phyloP scores from a whole-genome alignment of 441 rosid genomes.

The Croton setiger region DNA sequence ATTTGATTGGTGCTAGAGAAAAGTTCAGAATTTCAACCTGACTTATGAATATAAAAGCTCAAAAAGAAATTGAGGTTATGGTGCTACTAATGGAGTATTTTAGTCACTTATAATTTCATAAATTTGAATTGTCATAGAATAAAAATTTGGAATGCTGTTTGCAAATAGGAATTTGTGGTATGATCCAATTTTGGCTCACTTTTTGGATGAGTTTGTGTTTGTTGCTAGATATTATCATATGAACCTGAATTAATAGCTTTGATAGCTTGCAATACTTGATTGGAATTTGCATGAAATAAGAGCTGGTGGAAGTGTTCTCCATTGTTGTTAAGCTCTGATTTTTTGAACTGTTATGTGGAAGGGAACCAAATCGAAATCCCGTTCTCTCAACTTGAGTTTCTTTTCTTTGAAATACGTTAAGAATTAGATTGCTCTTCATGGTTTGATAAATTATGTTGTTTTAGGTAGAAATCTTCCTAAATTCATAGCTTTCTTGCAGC shows the following conservation, averaged over 20 bases:
- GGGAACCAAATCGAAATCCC: neutral
- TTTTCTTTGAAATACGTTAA: neutral
- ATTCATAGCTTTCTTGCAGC: conserved; percentile 30
- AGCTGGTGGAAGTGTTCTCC: too few species aligned
- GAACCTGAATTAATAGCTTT: neutral
- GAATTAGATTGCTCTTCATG: neutral
- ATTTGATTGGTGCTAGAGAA: neutral
- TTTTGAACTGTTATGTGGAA: neutral
- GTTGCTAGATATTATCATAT: neutral
- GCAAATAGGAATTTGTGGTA: neutral
- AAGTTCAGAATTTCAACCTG: neutral
- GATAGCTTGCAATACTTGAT: neutral
- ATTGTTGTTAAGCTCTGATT: neutral
- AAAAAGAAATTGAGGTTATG: neutral
- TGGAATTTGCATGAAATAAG: neutral
- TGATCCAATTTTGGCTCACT: neutral
- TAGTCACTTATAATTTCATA: too few species aligned
- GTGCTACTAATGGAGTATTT: neutral
- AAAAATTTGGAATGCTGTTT: neutral
- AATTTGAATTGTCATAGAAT: too few species aligned
- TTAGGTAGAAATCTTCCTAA: neutral
- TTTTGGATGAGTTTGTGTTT: neutral
- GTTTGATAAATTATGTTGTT: neutral
- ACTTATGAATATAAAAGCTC: neutral
- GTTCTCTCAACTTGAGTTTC: neutral